A percentile compares a stretch with the other conserved stretches of the same genome.
Evolutionary conservation across 1,284 basidiomycete species (phyloP).

Genomic region (Tilletia setariae): DNA sequence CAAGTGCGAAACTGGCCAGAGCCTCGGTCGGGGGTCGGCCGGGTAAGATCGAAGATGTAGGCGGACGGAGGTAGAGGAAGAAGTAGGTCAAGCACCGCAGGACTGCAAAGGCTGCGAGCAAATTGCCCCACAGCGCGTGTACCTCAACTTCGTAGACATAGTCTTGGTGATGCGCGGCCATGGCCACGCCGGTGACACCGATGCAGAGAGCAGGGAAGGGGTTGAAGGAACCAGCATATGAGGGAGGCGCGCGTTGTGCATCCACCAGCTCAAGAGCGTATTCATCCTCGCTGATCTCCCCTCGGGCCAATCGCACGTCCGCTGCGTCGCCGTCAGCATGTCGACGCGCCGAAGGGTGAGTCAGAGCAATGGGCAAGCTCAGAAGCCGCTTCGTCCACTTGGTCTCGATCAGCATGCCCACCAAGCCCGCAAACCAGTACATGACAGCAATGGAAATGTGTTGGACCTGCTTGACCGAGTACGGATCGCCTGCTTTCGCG

Average conservation of each 20-base stretch:
- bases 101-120: slow-evolving; percentile 76
- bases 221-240: slow-evolving; percentile 78
- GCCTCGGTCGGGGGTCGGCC: slow-evolving; percentile 93
- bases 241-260: slow-evolving; percentile 39
- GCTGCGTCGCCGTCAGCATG: neutral
- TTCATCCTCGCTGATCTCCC: slow-evolving; percentile 13
- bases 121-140: slow-evolving; percentile 83
- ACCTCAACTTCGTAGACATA: slow-evolving; percentile 80
- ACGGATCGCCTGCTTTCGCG: slow-evolving; percentile 73
- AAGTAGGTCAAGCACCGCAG: slow-evolving; percentile 84
- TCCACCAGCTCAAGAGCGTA: slow-evolving; percentile 27
- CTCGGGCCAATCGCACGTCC: neutral
- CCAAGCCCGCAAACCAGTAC: slow-evolving; percentile 91
- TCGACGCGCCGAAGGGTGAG: slow-evolving; percentile 25
- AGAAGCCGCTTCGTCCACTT: slow-evolving; percentile 54
- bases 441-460: slow-evolving; percentile 90
- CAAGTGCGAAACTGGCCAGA: slow-evolving; percentile 78
- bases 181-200: slow-evolving; percentile 86
- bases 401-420: slow-evolving; percentile 87
- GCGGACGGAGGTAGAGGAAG: slow-evolving; percentile 78
- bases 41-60: slow-evolving; percentile 64
- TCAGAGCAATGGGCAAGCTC: slow-evolving; percentile 31
- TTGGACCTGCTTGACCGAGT: slow-evolving; percentile 86
- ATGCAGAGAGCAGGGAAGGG: slow-evolving; percentile 78
- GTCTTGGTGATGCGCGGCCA: slow-evolving; percentile 89